Evolutionary conservation across 805 yeast genomes (phyloP).

Genomic region (Barnettozyma botsteinii): DNA sequence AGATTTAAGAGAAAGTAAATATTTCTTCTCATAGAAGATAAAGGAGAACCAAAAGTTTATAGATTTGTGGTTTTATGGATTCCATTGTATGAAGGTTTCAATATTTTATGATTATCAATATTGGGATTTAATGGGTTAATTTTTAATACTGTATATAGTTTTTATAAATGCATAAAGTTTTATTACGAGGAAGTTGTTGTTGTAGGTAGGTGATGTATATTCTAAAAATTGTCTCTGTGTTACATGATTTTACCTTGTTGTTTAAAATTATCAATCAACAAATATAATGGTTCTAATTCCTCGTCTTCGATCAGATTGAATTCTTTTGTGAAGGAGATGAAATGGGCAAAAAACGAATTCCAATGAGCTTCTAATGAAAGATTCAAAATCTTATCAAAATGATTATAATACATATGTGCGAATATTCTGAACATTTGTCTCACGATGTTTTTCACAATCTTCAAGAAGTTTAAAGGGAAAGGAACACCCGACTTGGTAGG

Average conservation of each 20-base stretch:
- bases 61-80: neutral
- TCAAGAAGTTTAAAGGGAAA: conserved; percentile 78
- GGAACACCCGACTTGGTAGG: conserved; percentile 89
- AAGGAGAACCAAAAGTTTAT: too few relatives aligned
- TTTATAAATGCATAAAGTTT: neutral
- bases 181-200: neutral
- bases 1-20: conserved; percentile 63
- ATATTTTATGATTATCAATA: conserved; percentile 2
- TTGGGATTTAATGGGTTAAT: neutral
- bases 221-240: neutral
- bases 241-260: conserved; percentile 69
- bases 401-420: conserved; percentile 93
- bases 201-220: too few relatives aligned
- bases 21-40: conserved; percentile 55
- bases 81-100: neutral
- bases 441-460: conserved; percentile 80
- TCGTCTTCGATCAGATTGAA: conserved; percentile 72
- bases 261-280: conserved; percentile 75
- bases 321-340: conserved; percentile 78
- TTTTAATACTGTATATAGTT: neutral
- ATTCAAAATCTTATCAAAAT: conserved; percentile 90
- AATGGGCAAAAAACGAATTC: conserved; percentile 96
- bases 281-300: conserved; percentile 74
- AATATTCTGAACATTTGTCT: conserved; percentile 92
- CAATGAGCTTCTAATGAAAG: conserved; percentile 92